Conservation (phyloP, 2,329 filamentous ascomycete genomes). For the Nemania diffusa region DNA sequence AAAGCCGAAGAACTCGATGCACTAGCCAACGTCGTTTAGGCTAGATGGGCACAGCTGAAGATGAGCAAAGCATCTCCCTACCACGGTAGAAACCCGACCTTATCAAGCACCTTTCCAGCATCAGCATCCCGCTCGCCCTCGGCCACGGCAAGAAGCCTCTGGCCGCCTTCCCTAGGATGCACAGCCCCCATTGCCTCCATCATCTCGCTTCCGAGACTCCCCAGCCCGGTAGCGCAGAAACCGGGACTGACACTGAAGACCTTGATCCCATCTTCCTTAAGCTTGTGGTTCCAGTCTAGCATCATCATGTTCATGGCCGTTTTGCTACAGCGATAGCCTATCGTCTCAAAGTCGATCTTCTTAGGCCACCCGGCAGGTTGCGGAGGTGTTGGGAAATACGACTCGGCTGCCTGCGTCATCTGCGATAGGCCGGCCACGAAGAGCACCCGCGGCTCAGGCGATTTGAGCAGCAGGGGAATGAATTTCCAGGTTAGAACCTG, state of each 20-base stretch:
- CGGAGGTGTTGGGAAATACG: slow-evolving; percentile 42
- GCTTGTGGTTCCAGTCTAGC: slow-evolving; percentile 54
- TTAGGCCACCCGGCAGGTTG: slow-evolving; percentile 56
- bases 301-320: slow-evolving; percentile 61
- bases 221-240: slow-evolving; percentile 59
- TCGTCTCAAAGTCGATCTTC: slow-evolving; percentile 35
- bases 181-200: slow-evolving; percentile 37
- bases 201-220: slow-evolving; percentile 41
- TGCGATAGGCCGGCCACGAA: slow-evolving; percentile 61
- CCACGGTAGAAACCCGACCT: slow-evolving; percentile 21
- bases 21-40: no score
- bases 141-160: slow-evolving; percentile 52
- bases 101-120: slow-evolving; percentile 50
- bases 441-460: slow-evolving; percentile 57
- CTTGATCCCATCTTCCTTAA: slow-evolving; percentile 62
- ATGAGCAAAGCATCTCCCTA: slow-evolving; percentile 1
- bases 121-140: slow-evolving; percentile 55
- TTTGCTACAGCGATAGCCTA: slow-evolving; percentile 54
- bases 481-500: slow-evolving; percentile 55
- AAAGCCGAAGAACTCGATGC: no score
- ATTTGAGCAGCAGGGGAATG: slow-evolving; percentile 58
- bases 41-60: no score
- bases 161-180: slow-evolving; percentile 44
- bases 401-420: slow-evolving; percentile 49
- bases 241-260: slow-evolving; percentile 61